Percentiles rank a stretch among this genome's conserved stretches.
Evolutionary conservation across 352 stramenopile species (phyloP).

Genomic region (Phytophthora pinifolia): DNA sequence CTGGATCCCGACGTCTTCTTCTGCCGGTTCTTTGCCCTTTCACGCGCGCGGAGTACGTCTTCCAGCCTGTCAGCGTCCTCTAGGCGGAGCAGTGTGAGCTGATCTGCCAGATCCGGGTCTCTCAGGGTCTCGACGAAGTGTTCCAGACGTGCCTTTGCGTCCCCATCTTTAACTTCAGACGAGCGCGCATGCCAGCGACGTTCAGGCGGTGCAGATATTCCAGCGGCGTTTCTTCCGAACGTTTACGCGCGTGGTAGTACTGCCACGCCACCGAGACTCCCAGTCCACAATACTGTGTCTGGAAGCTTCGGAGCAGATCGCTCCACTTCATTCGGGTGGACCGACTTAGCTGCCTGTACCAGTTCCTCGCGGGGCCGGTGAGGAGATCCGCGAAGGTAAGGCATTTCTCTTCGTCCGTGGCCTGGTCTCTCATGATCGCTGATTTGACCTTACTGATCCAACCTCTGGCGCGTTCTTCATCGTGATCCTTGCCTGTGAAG

Average conservation of each 20-base stretch:
- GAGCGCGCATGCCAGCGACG: not conserved
- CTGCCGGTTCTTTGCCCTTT: not conserved
- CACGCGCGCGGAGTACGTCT: not conserved
- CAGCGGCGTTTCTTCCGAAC: constrained; percentile 1
- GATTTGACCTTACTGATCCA: not conserved
- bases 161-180: not conserved
- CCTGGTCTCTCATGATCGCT: not conserved
- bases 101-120: constrained; percentile 4
- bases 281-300: not conserved
- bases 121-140: constrained; percentile 13
- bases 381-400: not conserved
- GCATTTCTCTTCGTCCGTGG: too few species aligned
- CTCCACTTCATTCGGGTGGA: not conserved
- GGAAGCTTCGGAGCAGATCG: too few species aligned
- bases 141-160: not conserved
- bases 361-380: not conserved
- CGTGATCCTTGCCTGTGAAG: not conserved
- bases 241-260: constrained; percentile 5
- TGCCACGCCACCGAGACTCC: not conserved
- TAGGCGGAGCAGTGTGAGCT: not conserved
- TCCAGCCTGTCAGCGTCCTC: not conserved
- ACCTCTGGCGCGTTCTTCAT: not conserved
- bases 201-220: constrained; percentile 6
- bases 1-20: constrained; percentile 1
- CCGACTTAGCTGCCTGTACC: not conserved